Percentiles rank a stretch among this genome's conserved stretches.
Evolutionary conservation across 208 protist genomes (phyloP).

Genomic region (Leptomonas seymouri): DNA sequence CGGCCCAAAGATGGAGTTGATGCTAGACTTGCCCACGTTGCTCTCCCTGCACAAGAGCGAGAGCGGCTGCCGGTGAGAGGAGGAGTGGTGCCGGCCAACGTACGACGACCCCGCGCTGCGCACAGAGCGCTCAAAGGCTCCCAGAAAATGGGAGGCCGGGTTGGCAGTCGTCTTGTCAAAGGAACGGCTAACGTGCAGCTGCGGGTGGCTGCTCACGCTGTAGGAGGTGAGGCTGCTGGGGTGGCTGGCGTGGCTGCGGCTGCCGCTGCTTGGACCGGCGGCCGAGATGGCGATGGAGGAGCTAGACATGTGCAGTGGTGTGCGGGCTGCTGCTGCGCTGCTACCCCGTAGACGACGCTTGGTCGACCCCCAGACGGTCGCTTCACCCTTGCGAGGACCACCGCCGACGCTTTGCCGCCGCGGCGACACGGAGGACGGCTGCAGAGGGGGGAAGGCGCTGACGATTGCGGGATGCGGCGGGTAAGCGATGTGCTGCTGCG

Average conservation of each 20-base stretch:
- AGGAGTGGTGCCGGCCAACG: neutral
- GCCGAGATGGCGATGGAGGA: conserved; percentile 13
- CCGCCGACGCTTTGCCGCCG: neutral
- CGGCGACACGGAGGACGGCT: conserved; percentile 7
- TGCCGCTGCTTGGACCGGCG: neutral
- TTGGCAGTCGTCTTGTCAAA: conserved; percentile 38
- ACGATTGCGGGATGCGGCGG: neutral
- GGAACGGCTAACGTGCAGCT: conserved; percentile 36
- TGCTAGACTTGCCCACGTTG: conserved; percentile 10
- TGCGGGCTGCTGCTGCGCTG: neutral
- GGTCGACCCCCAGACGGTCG: neutral
- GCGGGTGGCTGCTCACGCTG: conserved; percentile 20
- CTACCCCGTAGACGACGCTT: conserved; percentile 12
- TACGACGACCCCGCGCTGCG: conserved; percentile 24
- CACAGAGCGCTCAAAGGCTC: conserved; percentile 21
- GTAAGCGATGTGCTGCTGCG: neutral
- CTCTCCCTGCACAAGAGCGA: conserved; percentile 15
- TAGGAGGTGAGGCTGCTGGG: conserved; percentile 26
- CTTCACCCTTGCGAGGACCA: neutral
- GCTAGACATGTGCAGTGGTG: conserved; percentile 13
- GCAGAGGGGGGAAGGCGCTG: conserved; percentile 9
- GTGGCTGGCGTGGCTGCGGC: conserved; percentile 7
- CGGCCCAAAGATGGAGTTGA: conserved; percentile 12
- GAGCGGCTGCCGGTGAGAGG: conserved; percentile 1
- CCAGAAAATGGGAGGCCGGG: conserved; percentile 27